Base-by-base conservation (phyloP, 2,329 filamentous ascomycete species). In the Diplodia seriata region DNA sequence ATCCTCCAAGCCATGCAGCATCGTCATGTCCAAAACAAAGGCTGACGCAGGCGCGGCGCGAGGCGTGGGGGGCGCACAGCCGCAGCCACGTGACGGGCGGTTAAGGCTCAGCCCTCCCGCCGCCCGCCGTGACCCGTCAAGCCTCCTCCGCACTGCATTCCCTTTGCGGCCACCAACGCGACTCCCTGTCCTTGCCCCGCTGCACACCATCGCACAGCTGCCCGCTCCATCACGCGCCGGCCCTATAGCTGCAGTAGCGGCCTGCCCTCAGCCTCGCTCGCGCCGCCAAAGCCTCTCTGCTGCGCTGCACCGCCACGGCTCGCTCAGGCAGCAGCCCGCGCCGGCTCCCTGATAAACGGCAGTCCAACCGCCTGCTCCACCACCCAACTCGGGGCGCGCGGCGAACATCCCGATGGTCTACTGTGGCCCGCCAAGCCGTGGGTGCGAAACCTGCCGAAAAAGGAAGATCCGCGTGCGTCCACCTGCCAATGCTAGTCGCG, bases 401-500 rank as follows among this genome's bases (percentile, higher is more conserved):
- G 23, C 18, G 6, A 33, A 14, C 15, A 20, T 12, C 31, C 36
- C 33, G 12, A 67, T 67, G 65, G 65, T 67, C 33, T 67, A 61
- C 49, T 67, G 67, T 15, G 75, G 75, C 7, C 74, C 71, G 65
- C 75, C 75, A 11, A 75, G 73, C 20, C 74, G 73, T 68, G 76
- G 75, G 26, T 77, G 76, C 70, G 71, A 74, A 63, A 71, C 70
- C 47, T 77, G 76, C 62, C 73, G 76, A 56, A 72, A 74, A 18
- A 70, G 75, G 57, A 77, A 76, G 57, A 72, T 77, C 55, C 76
- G 76, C 69, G 76, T 76, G 69, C 49, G 66, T 57, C 5, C 3
- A 3, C 23, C 23, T 26, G 2, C 23, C 3, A 3, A 2, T 26
- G 23, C 23, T 33, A 33, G 26, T 12, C 20, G 14, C 33, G 47